Base-by-base conservation (phyloP, 2,329 filamentous ascomycete species). In the Phialophora expanda region DNA sequence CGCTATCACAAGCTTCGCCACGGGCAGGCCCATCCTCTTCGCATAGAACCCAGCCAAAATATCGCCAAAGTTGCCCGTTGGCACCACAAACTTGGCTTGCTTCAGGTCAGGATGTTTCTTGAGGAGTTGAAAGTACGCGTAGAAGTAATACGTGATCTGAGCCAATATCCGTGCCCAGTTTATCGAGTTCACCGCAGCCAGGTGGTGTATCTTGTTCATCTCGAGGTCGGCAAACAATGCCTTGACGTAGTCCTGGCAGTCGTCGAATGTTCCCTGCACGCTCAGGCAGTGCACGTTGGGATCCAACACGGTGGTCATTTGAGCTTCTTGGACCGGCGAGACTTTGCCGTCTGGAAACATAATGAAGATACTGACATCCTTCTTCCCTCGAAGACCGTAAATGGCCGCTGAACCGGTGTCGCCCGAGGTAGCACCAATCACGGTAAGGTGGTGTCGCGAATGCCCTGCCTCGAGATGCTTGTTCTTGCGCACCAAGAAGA, bases 131-230 rank as follows among this genome's bases (percentile, higher is more conserved):
- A 97, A 97, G 84, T 98, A 98, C 12, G 95, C 89, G 79, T 95
- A 85, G 83, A 97, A 96, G 84, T 97, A 99, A 85, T 97, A 98
- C 67, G 92, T 92, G 70, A 96, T 97, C 81, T 99, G 95, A 12
- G 95, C 94, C 44, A 99, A 86, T 72, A 99, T 98, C 73, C 95
- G 86, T 1, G 93, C 91, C 86, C 90, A 97, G 82, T 98, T 98
- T 81, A 98, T 98, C 54, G 91, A 95, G 83, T 98, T 98, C 72
- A 98, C 92, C 51, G 95, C 94, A 48, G 91, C 94, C 51, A 98
- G 89, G 72, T 92, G 92, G 75, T 94, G 87, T 1, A 86, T 88
- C 72, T 85, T 82, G 83, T 98, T 98, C 76, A 91, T 90, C 62
- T 93, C 88, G 2, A 89, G 83, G 74, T 99, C 94, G 69, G 88